phyloP scores from a whole-genome alignment of 257 asterid species.

The Solanum okadae region DNA sequence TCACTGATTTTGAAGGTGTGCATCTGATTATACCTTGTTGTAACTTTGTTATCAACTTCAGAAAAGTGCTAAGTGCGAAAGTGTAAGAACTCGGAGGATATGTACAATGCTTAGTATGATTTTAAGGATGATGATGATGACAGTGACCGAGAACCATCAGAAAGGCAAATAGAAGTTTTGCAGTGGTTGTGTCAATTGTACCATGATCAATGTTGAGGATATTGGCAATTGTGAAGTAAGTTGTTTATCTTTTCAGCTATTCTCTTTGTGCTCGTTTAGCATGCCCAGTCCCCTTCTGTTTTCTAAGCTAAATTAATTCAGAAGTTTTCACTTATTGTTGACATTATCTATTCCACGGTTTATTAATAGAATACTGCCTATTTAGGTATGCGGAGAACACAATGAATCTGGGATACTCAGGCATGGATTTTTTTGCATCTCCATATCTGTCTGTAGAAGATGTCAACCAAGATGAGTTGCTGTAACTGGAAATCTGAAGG shows the following conservation, averaged over 20 bases:
- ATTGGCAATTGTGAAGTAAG: slow-evolving; percentile 57
- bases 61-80: slow-evolving; percentile 36
- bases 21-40: background rate
- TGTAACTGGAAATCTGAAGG: slow-evolving; percentile 37
- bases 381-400: slow-evolving; percentile 79
- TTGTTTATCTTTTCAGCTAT: background rate
- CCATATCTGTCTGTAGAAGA: slow-evolving; percentile 30
- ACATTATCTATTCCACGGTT: background rate
- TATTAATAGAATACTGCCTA: background rate
- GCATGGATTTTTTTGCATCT: slow-evolving; percentile 58
- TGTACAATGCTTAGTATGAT: slow-evolving; percentile 48
- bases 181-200: slow-evolving; percentile 67
- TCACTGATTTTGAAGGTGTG: background rate
- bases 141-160: slow-evolving; percentile 47
- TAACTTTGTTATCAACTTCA: slow-evolving; percentile 23
- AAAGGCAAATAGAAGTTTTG: slow-evolving; percentile 21
- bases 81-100: slow-evolving; percentile 55
- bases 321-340: background rate
- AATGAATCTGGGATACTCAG: slow-evolving; percentile 71
- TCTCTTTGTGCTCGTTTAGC: background rate
- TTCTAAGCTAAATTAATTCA: background rate
- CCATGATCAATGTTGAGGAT: slow-evolving; percentile 53
- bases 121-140: slow-evolving; percentile 67
- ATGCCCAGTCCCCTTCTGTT: background rate
- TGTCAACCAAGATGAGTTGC: slow-evolving; percentile 17